Conservation (phyloP, 768 basidiomycete species). For the Termitomyces sp. region DNA sequence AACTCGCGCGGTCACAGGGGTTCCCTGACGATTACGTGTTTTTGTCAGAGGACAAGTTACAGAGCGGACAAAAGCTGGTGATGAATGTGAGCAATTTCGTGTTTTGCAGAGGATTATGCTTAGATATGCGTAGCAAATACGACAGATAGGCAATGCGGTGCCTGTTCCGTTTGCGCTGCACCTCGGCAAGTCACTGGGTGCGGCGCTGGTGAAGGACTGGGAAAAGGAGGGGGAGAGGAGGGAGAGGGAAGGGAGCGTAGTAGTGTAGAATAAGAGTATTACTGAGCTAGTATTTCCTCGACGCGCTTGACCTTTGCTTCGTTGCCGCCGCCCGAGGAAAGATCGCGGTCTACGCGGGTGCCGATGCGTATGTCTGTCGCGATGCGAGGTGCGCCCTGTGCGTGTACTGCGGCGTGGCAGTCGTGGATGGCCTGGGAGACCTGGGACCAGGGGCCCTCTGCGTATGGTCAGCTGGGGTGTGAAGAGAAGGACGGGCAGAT, state of each 20-base stretch:
- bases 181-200: slow-evolving; percentile 45
- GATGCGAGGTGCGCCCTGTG: slow-evolving; percentile 65
- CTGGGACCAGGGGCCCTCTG: slow-evolving; percentile 81
- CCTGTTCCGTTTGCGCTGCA: slow-evolving; percentile 66
- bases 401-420: slow-evolving; percentile 85
- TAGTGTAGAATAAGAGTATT: slow-evolving; percentile 19
- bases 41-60: slow-evolving; percentile 34
- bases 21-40: slow-evolving; percentile 74
- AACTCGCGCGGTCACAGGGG: slow-evolving; percentile 72
- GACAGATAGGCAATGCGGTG: slow-evolving; percentile 80
- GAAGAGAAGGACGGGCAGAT: slow-evolving; percentile 9
- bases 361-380: slow-evolving; percentile 96
- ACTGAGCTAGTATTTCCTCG: slow-evolving; percentile 60
- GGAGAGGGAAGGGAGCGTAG: slow-evolving; percentile 41
- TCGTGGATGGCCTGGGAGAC: slow-evolving; percentile 87
- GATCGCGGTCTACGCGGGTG: slow-evolving; percentile 70
- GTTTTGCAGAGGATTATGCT: neutral
- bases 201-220: slow-evolving; percentile 44
- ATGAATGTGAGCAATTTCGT: slow-evolving; percentile 43
- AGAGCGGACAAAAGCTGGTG: slow-evolving; percentile 25
- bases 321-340: slow-evolving; percentile 66
- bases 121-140: slow-evolving; percentile 47
- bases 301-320: slow-evolving; percentile 78
- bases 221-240: slow-evolving; percentile 34
- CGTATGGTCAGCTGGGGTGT: neutral